Base-by-base conservation (phyloP, 208 protist genomes). In the Wallacemonas sp. region DNA sequence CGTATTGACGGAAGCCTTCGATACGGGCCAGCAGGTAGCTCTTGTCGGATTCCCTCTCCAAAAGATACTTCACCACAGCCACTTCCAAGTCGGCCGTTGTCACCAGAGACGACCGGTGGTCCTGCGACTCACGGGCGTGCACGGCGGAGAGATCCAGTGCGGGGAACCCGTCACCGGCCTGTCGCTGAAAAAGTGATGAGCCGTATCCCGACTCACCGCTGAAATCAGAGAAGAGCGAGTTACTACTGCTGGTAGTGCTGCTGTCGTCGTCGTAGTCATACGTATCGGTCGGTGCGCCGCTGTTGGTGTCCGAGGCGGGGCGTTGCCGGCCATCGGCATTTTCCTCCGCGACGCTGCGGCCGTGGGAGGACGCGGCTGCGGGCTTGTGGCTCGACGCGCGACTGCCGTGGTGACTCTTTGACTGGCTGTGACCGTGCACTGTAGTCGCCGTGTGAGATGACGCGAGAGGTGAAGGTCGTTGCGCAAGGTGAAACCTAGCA, bases 71-170 rank as follows among this genome's bases (percentile, higher is more conserved):
- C 46, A 61, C 57, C 27, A 78, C 67, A 22, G 66, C 69, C 19
- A 78, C 71, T 38, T 83, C 76, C 34, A 83, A 68, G 60, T 83
- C 76, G 13, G 73, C 37, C 2, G 62, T 74, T 17, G 63, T 74
- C n/a, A 83, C 76, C 6, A 78, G 61, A 9, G 68, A 52, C 22
- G 71, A 78, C 10, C 76, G 76, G n/a, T 78, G 64, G 37, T 83
- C 76, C 3, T 69, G 63, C 0, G 62, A 38, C 50, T 57, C 50
- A 19, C 50, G 50, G 13, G 30, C 50, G 6, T 6, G 30, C 4
- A 57, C 30, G 15, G 15, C 50, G 17, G 26, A 3, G 9, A 57
- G 29, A 1, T 57, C 32, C 29, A 57, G 50, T 6, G 50, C 8
- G 0, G 50, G 4, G 32, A 39, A 57, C 15, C 13, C 50, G 8